Base-by-base conservation (phyloP, 225 moss, liverwort and hornwort species). In the Neckera pumila region DNA sequence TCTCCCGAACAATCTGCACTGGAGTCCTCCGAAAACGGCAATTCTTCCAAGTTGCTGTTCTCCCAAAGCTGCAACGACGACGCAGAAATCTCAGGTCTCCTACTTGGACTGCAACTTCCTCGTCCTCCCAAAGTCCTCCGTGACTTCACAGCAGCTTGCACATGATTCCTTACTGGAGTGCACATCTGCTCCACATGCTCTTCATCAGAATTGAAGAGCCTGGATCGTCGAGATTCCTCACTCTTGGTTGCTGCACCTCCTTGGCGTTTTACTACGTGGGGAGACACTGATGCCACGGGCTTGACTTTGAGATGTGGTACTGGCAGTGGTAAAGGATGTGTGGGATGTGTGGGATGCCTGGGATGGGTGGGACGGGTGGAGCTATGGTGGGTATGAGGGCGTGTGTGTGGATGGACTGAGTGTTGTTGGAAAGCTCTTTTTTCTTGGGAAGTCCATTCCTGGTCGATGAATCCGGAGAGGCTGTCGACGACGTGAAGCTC, bases 401-500 rank as follows among this genome's bases (percentile, higher is more conserved):
- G 75, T 17, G 45, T 5, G 67, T 84, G 72, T 18, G 67, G 38
- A 31, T 79, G 89, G 33, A 91, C 75, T 2, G 69, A n/a, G 74
- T 88, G 90, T 21, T 90, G 88, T 25, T 88, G 90, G 12, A 76
- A 86, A 18, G 88, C 84, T 20, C 86, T 69, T 66, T 90, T 90
- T 21, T 76, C 90, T 5, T 88, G 86, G 3, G 90, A 88, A 20
- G 79, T 87, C 92, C 92, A 93, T 54, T 92, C 92, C 27, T 84
- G 80, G 81, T 93, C 86, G 23, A 92, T 78, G 53, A 70, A 89
- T 49, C 91, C 89, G 6, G 91, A 93, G 63, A 93, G 86, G 60
- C 84, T 89, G 66, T 92, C 89, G 40, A 88, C 86, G 5, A 87
- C 84, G 18, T 91, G 89, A 34, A 92, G 89, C 88, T 93, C 93